Evolutionary conservation across 139 green algal genomes (phyloP).

Genomic region (Chlamydomonas applanata): DNA sequence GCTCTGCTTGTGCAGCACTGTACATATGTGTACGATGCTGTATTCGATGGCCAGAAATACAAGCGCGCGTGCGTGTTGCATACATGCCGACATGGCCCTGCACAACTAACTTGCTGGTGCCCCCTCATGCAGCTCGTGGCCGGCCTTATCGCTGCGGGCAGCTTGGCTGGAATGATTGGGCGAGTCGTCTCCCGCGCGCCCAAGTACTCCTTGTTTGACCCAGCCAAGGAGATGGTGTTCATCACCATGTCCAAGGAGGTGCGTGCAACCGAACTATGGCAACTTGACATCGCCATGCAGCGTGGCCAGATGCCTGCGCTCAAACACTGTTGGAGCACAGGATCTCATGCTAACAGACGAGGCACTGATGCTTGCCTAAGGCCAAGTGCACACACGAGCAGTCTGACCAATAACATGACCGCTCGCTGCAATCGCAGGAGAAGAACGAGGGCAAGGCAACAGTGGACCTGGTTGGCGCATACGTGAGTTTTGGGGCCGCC

Average conservation of each 20-base stretch:
- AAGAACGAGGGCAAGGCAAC: conserved; percentile 6
- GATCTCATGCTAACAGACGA: too few relatives aligned
- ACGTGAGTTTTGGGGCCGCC: too few relatives aligned
- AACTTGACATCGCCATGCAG: conserved; percentile 23
- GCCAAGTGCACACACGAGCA: too few relatives aligned
- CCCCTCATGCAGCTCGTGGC: neutral
- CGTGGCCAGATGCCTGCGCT: neutral
- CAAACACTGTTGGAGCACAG: too few relatives aligned
- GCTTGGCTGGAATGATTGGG: conserved; percentile 2
- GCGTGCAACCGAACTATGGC: neutral
- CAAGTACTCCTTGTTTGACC: conserved; percentile 84
- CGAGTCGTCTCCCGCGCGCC: conserved; percentile 40
- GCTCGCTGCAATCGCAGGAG: too few relatives aligned
- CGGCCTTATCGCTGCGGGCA: conserved; percentile 9
- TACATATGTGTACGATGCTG: neutral
- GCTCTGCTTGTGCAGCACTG: neutral
- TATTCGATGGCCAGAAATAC: neutral
- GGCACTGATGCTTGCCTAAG: too few relatives aligned
- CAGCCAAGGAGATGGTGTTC: conserved; percentile 90
- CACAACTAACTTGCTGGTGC: neutral
- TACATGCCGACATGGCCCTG: too few relatives aligned
- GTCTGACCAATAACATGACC: too few relatives aligned
- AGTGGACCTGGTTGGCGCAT: conserved; percentile 1
- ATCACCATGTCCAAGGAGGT: conserved; percentile 68
- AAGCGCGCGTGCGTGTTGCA: neutral